Evolutionary conservation across 2,329 filamentous ascomycete genomes (phyloP).

Genomic region (Ploettnerulaceae sp.): DNA sequence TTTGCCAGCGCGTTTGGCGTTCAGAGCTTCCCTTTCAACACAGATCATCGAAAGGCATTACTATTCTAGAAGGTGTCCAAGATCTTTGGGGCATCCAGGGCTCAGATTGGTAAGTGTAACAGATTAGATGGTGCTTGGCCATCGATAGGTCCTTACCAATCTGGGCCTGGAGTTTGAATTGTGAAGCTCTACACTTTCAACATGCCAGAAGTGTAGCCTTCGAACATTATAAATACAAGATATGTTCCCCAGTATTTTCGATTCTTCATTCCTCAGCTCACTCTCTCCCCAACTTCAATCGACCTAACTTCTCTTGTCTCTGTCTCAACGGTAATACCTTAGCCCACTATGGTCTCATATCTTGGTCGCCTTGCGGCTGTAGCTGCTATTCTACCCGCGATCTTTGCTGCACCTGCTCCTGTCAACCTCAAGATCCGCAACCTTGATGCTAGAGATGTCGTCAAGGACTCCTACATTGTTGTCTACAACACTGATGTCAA

Average conservation of each 20-base stretch:
- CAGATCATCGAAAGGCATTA: constrained; percentile 9
- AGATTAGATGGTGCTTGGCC: constrained; percentile 4
- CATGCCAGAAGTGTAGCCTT: background rate
- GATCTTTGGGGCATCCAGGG: background rate
- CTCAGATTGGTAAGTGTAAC: constrained; percentile 9
- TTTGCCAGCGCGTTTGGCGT: constrained; percentile 5
- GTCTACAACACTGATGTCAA: constrained; percentile 55
- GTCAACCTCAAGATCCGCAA: constrained; percentile 39
- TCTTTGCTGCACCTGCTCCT: constrained; percentile 26
- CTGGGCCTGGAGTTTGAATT: background rate
- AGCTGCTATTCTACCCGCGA: constrained; percentile 25
- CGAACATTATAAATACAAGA: constrained; percentile 10
- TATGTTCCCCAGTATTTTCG: background rate
- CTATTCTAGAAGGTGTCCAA: constrained; percentile 22
- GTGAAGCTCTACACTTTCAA: background rate
- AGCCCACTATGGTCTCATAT: constrained; percentile 26
- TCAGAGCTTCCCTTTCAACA: constrained; percentile 16
- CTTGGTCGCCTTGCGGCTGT: constrained; percentile 28
- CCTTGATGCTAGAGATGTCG: constrained; percentile 41
- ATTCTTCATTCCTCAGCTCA: constrained; percentile 11
- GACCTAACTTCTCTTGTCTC: constrained; percentile 3
- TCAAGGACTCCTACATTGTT: constrained; percentile 49
- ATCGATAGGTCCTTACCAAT: background rate
- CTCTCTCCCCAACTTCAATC: constrained; percentile 2
- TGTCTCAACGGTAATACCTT: constrained; percentile 5